These are phyloP conservation scores for Protomyces arabidopsidicola DNA, from an alignment of 1,139 yeast species.

Conservation along the genomic window DNA sequence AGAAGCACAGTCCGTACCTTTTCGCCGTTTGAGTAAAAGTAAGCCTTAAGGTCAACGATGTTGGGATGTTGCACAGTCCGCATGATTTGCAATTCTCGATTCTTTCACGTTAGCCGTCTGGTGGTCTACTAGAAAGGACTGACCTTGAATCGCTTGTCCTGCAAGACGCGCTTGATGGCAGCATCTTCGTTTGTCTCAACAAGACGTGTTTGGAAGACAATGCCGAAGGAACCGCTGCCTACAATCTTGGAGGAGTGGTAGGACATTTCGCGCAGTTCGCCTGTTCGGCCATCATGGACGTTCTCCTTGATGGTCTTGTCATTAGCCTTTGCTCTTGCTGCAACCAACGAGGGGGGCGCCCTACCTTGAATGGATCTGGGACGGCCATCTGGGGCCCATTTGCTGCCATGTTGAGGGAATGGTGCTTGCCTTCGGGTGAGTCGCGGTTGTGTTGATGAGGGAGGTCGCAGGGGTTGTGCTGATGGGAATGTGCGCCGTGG, in stretches of 20 bases:
- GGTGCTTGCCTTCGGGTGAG: neutral
- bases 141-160: conserved; percentile 81
- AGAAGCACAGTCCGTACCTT: conserved; percentile 35
- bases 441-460: too few species aligned
- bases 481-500: too few species aligned
- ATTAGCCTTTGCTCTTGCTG: conserved; percentile 34
- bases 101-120: conserved; percentile 38
- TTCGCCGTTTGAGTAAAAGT: conserved; percentile 72
- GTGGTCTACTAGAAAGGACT: neutral
- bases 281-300: conserved; percentile 71
- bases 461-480: too few species aligned
- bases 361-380: neutral
- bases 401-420: neutral
- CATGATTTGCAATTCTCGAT: conserved; percentile 95
- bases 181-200: conserved; percentile 67
- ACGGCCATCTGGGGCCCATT: neutral
- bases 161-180: conserved; percentile 90
- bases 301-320: conserved; percentile 61
- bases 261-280: conserved; percentile 55
- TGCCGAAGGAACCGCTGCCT: conserved; percentile 97
- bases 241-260: conserved; percentile 79
- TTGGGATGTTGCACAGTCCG: conserved; percentile 79
- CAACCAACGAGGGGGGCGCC: neutral
- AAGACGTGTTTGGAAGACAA: conserved; percentile 81
- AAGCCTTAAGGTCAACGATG: conserved; percentile 82